phyloP scores from a whole-genome alignment of 768 basidiomycete species.

The Pisolithus sp. region DNA sequence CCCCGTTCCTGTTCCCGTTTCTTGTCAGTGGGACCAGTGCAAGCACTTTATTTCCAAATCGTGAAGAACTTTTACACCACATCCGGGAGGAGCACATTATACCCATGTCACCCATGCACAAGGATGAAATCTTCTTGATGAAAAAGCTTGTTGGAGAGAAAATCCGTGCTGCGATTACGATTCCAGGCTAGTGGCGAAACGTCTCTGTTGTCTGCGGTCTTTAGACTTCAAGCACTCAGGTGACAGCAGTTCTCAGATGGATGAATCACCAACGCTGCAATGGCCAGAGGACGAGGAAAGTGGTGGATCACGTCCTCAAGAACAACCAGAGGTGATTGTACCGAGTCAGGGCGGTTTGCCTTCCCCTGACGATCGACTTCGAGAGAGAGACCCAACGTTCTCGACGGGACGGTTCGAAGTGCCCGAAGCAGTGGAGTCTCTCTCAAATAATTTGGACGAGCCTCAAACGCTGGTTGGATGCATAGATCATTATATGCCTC shows the following conservation, averaged over 20 bases:
- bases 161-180: constrained; percentile 12
- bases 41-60: constrained; percentile 33
- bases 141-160: constrained; percentile 34
- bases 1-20: constrained; percentile 2
- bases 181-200: constrained; percentile 15
- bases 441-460: neutral
- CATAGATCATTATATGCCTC: constrained; percentile 33
- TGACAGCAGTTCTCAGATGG: neutral
- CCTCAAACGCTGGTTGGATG: constrained; percentile 14
- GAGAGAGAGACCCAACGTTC: constrained; percentile 10
- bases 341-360: neutral
- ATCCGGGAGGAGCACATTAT: constrained; percentile 43
- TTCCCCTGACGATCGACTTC: neutral
- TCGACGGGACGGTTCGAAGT: constrained; percentile 19
- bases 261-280: neutral
- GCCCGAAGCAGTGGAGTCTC: neutral
- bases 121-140: constrained; percentile 38
- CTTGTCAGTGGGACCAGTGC: constrained; percentile 54
- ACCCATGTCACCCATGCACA: constrained; percentile 36
- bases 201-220: neutral
- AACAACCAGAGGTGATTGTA: neutral
- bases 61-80: constrained; percentile 38
- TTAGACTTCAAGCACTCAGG: neutral
- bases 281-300: neutral
- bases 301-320: neutral